phyloP scores from a whole-genome alignment of 805 yeast species.

The Wickerhamomyces chambardii region DNA sequence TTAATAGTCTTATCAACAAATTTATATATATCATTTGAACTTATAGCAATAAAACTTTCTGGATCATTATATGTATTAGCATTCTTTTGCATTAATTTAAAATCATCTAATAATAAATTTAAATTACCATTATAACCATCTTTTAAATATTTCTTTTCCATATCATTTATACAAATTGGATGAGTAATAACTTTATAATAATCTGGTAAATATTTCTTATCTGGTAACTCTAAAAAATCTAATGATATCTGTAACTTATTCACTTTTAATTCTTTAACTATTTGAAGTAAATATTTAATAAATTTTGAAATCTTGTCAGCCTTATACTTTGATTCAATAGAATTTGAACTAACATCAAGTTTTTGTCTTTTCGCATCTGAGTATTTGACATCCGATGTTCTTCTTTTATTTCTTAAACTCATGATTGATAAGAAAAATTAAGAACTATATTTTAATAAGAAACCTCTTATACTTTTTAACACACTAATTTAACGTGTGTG shows the following conservation, averaged over 20 bases:
- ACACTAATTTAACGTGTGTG: too few species aligned
- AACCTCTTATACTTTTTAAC: too few species aligned
- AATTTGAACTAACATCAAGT: conserved; percentile 1
- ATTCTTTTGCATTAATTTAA: conserved; percentile 59
- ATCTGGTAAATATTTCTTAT: conserved; percentile 69
- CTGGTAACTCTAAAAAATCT: conserved; percentile 65
- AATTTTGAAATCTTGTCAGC: conserved; percentile 11
- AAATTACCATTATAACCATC: conserved; percentile 7
- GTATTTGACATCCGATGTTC: conserved; percentile 2
- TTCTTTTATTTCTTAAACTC: conserved; percentile 10
- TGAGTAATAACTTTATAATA: conserved; percentile 55
- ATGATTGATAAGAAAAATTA: conserved; percentile 2
- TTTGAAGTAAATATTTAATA: conserved; percentile 23
- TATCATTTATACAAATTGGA: conserved; percentile 68
- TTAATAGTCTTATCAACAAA: conserved; percentile 40
- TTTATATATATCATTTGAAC: conserved; percentile 47
- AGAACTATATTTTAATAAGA: too few species aligned
- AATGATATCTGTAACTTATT: conserved; percentile 23
- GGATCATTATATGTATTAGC: conserved; percentile 69
- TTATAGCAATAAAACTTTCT: conserved; percentile 54
- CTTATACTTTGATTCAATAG: too few species aligned
- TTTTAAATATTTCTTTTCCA: conserved; percentile 32
- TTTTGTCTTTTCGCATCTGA: conserved; percentile 10
- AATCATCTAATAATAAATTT: conserved; percentile 43
- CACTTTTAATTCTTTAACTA: conserved; percentile 22